phyloP scores from a whole-genome alignment of 2,329 filamentous ascomycete genomes.

The Fusarium devonianum region DNA sequence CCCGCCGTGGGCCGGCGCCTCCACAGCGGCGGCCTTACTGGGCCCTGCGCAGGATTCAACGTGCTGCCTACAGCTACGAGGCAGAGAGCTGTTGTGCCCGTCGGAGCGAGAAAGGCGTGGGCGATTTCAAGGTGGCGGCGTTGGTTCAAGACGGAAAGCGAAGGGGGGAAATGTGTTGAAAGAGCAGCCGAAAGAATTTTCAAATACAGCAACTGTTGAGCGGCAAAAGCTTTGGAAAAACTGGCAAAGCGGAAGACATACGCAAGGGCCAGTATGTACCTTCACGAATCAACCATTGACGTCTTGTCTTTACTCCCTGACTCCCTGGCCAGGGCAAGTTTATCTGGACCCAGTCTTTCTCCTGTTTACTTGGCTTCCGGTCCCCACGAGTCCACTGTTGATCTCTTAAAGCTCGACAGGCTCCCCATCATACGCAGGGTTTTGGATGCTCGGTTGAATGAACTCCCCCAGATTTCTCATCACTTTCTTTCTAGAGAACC shows the following conservation, averaged over 20 bases:
- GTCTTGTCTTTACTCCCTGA: conserved; percentile 26
- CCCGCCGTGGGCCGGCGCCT: conserved; percentile 32
- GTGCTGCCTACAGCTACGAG: conserved; percentile 12
- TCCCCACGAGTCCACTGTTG: conserved; percentile 25
- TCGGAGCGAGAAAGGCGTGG: conserved; percentile 11
- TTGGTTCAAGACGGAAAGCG: conserved; percentile 1
- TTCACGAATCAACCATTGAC: conserved; percentile 15
- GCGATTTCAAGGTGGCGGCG: not conserved
- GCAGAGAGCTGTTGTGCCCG: not conserved
- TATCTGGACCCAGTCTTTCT: conserved; percentile 40
- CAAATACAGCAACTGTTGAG: not conserved
- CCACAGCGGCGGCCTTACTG: conserved; percentile 30
- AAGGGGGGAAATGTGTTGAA: not conserved
- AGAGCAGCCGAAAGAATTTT: not conserved
- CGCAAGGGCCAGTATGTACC: no score
- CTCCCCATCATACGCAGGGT: conserved; percentile 31
- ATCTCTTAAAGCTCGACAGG: conserved; percentile 39
- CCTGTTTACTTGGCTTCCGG: conserved; percentile 22
- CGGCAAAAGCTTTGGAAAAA: conserved; percentile 1
- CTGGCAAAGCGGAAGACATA: conserved; percentile 9
- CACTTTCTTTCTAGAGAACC: conserved; percentile 11
- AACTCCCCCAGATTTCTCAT: conserved; percentile 27
- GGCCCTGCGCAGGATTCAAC: conserved; percentile 13
- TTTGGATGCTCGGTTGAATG: conserved; percentile 7
- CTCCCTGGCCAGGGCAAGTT: conserved; percentile 23